Conservation (phyloP, 2,329 filamentous ascomycete species). For the Tolypocladium capitatum region DNA sequence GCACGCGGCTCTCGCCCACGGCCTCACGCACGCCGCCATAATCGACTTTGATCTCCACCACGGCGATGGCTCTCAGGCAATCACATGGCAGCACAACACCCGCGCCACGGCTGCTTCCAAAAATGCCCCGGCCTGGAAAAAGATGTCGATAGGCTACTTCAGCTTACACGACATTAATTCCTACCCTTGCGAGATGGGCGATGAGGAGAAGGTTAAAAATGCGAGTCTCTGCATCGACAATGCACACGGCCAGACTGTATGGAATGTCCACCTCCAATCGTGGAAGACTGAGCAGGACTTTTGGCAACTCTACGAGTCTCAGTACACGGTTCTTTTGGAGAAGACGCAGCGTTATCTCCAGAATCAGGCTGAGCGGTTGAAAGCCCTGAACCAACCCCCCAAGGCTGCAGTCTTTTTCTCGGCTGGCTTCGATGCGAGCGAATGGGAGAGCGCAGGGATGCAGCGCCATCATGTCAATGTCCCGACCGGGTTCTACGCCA, state of each 20-base stretch:
- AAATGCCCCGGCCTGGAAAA: slow-evolving; percentile 65
- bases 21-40: slow-evolving; percentile 84
- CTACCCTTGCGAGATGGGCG: slow-evolving; percentile 90
- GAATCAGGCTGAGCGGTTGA: slow-evolving; percentile 54
- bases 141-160: slow-evolving; percentile 85
- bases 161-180: slow-evolving; percentile 98
- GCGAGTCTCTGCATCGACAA: slow-evolving; percentile 91
- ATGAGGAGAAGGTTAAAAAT: slow-evolving; percentile 83
- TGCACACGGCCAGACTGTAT: slow-evolving; percentile 84
- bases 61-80: slow-evolving; percentile 88
- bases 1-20: slow-evolving; percentile 72
- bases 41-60: slow-evolving; percentile 88
- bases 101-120: slow-evolving; percentile 49
- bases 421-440: slow-evolving; percentile 91
- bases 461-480: slow-evolving; percentile 93
- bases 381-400: slow-evolving; percentile 44
- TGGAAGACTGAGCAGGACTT: slow-evolving; percentile 80
- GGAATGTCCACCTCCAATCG: slow-evolving; percentile 86
- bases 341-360: slow-evolving; percentile 71
- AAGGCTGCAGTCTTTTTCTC: slow-evolving; percentile 89
- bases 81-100: slow-evolving; percentile 81
- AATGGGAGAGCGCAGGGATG: slow-evolving; percentile 88
- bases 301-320: slow-evolving; percentile 73
- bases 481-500: slow-evolving; percentile 90
- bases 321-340: slow-evolving; percentile 63